These are phyloP conservation scores for Dalechampia spathulata DNA, from an alignment of 441 rosid species.

Conservation along the genomic window DNA sequence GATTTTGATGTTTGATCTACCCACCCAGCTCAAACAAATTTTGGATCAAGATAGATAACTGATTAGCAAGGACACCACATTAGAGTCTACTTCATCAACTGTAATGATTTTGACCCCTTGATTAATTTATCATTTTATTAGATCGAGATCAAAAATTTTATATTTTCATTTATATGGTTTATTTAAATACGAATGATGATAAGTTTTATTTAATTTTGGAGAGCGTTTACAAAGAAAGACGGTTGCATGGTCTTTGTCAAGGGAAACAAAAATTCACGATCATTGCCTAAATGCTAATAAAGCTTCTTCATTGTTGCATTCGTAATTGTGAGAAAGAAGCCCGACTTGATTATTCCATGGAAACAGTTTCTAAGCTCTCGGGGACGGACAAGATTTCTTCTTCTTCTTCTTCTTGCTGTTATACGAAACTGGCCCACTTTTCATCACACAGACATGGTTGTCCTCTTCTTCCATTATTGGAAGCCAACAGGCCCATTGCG, in stretches of 20 bases:
- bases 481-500: too few species aligned
- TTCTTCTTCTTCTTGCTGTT: too few species aligned
- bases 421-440: too few species aligned
- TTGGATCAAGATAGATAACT: not conserved
- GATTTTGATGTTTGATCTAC: not conserved
- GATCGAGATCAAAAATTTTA: too few species aligned
- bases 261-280: not conserved
- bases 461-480: too few species aligned
- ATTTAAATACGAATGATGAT: too few species aligned
- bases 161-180: too few species aligned
- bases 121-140: too few species aligned
- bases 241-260: not conserved
- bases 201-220: too few species aligned
- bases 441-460: too few species aligned
- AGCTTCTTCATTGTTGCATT: not conserved
- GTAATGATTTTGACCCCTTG: not conserved
- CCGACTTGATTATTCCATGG: not conserved
- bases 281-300: too few species aligned
- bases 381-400: too few species aligned
- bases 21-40: not conserved
- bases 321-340: not conserved
- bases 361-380: not conserved
- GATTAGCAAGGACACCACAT: not conserved
- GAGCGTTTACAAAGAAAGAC: not conserved
- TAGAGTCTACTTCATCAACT: not conserved